Conservation (phyloP, 345 rosid genomes). For the Isatis tinctoria region DNA sequence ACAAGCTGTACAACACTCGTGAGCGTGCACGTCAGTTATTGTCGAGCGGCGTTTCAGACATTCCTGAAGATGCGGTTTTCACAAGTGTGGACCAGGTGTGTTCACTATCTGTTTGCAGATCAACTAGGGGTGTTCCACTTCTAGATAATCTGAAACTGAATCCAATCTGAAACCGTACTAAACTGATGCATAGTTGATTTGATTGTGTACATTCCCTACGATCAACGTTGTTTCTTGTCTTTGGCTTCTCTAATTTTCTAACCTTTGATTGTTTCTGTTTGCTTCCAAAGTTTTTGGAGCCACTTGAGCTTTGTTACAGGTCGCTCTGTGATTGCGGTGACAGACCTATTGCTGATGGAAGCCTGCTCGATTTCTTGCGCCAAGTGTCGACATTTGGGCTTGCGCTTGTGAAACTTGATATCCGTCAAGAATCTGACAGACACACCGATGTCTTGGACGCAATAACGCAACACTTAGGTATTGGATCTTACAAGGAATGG, state of each 20-base stretch:
- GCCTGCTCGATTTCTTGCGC: slow-evolving; percentile 91
- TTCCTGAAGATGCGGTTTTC: slow-evolving; percentile 72
- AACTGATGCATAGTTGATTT: not conserved
- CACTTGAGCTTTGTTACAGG: slow-evolving; percentile 94
- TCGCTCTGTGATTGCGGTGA: slow-evolving; percentile 87
- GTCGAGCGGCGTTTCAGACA: slow-evolving; percentile 72
- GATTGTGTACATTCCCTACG: not conserved
- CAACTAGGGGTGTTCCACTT: not conserved
- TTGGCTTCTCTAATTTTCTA: not conserved
- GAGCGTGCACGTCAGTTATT: slow-evolving; percentile 88
- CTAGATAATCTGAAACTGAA: not conserved
- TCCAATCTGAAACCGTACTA: not conserved
- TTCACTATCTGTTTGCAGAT: not conserved
- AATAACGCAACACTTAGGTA: slow-evolving; percentile 67
- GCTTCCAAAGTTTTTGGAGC: slow-evolving; percentile 71
- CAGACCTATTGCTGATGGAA: slow-evolving; percentile 91
- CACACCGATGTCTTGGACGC: slow-evolving; percentile 94
- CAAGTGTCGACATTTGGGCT: slow-evolving; percentile 99
- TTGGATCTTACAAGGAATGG: slow-evolving; percentile 90
- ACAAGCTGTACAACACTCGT: slow-evolving; percentile 83
- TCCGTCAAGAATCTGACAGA: slow-evolving; percentile 91
- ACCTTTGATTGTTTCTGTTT: slow-evolving; percentile 10
- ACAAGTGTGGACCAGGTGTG: slow-evolving; percentile 77
- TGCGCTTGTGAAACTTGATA: slow-evolving; percentile 87
- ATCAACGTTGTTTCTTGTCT: not conserved